Base-by-base conservation (phyloP, 208 protist species). In the Trypanosoma rangeli region DNA sequence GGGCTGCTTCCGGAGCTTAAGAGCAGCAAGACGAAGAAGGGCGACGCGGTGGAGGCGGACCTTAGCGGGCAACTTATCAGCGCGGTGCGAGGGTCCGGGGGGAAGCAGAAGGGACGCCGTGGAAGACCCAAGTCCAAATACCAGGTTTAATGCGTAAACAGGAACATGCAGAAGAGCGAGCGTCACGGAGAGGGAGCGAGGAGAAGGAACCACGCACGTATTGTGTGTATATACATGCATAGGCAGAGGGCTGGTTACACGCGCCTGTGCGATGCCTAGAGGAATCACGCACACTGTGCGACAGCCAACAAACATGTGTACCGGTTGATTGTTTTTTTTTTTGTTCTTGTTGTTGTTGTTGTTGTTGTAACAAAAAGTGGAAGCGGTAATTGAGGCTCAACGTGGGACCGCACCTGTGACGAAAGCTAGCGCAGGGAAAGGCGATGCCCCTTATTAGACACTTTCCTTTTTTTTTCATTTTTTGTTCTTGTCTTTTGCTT, bases 61-160 rank as follows among this genome's bases (percentile, higher is more conserved):
- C 81, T 94, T 35, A 85, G 83, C 13, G 79, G 80, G 64, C 86
- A 90, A 64, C 83, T 96, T 7, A 85, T 96, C 5, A 79, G 55
- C 12, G 82, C 83, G 0, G 88, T 83, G 62, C 71, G 79, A 0
- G 66, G 73, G 9, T 48, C 80, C 8, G 81, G 73, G 13, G 73
- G 78, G 15, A 94, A 93, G 71, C 58, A 64, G 39, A 84, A 85
- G 26, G 91, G 88, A 28, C 79, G 79, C 55, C 88, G 91, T 33
- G 74, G 79, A 7, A 83, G 91, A 18, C 91, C 91, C 2, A 90
- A 86, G 70, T 96, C 91, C 5, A 96, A 96, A 80, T 96, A 96
- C 53, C 91, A 96, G 68, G 86, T 96, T 46, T 96, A 90, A 48
- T 37, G 59, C 7, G 24, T 33, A 56, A 13, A 29, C 26, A 24